Conservation (phyloP, 164 flowering plant species). For the Sedum album region DNA sequence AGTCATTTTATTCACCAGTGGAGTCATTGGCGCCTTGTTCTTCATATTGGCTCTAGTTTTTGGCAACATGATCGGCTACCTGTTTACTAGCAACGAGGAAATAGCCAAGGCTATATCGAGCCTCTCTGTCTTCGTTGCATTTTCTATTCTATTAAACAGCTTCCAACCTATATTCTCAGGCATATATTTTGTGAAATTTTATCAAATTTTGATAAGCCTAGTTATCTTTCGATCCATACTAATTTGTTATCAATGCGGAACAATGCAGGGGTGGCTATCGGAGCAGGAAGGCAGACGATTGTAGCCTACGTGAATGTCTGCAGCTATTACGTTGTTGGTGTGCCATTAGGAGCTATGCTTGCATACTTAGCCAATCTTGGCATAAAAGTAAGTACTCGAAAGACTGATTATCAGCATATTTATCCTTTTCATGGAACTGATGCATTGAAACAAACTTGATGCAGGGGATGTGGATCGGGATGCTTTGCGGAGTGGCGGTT, state of each 20-base stretch:
- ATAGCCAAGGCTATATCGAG: conserved; percentile 16
- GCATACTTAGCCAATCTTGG: conserved; percentile 25
- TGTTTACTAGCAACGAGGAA: conserved; percentile 17
- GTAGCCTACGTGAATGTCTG: conserved; percentile 32
- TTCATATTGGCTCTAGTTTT: conserved; percentile 18
- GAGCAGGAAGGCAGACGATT: conserved; percentile 36
- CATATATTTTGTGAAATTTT: not conserved
- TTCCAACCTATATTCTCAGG: conserved; percentile 25
- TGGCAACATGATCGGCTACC: conserved; percentile 12
- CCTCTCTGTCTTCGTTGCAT: conserved; percentile 21
- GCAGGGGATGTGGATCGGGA: conserved; percentile 40
- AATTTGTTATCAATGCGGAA: too few species aligned
- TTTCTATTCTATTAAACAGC: conserved; percentile 22
- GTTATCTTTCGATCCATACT: too few species aligned
- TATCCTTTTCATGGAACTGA: not conserved
- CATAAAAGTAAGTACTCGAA: conserved; percentile 20
- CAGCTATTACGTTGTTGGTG: conserved; percentile 32
- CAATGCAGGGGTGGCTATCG: conserved; percentile 49
- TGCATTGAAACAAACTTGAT: too few species aligned
- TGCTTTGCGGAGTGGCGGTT: conserved; percentile 21
- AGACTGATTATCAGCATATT: not conserved
- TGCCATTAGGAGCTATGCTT: conserved; percentile 34
- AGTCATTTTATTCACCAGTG: conserved; percentile 11
- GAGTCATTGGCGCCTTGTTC: conserved; percentile 15
- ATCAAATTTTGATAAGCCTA: too few species aligned